Conservation (phyloP, 148 eudicot genomes). For the Mesembryanthemum crystallinum region DNA sequence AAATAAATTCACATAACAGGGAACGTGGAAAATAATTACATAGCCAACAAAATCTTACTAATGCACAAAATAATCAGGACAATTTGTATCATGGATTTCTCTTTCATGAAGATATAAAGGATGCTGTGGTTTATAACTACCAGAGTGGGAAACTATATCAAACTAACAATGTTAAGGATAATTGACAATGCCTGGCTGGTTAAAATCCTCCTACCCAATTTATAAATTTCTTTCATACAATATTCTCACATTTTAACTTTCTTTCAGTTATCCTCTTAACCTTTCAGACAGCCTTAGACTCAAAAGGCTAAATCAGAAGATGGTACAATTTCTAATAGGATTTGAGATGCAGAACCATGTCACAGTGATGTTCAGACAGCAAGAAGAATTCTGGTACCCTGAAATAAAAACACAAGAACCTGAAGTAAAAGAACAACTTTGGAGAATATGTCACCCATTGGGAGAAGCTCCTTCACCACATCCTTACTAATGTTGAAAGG, state of each 20-base stretch:
- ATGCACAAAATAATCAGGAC: not conserved
- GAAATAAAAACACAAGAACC: conserved; percentile 37
- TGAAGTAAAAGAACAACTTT: conserved; percentile 92
- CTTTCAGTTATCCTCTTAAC: not conserved
- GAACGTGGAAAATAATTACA: not conserved
- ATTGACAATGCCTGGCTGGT: too few species aligned
- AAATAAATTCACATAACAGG: not conserved
- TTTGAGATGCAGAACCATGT: not conserved
- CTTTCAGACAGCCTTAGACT: not conserved
- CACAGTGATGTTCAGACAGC: too few species aligned
- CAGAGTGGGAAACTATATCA: too few species aligned
- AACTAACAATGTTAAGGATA: not conserved
- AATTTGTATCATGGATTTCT: not conserved
- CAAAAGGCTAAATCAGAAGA: not conserved
- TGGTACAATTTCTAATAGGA: not conserved
- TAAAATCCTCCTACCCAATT: too few species aligned
- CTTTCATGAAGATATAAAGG: not conserved
- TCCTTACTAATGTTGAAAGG: conserved; percentile 97
- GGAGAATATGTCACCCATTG: conserved; percentile 94
- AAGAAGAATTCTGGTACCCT: not conserved
- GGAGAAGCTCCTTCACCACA: conserved; percentile 86
- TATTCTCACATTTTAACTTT: too few species aligned
- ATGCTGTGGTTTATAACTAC: not conserved
- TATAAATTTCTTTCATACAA: too few species aligned
- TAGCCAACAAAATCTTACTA: not conserved